phyloP scores from a whole-genome alignment of 2,329 filamentous ascomycete species.

The Knoxdaviesia capensis region DNA sequence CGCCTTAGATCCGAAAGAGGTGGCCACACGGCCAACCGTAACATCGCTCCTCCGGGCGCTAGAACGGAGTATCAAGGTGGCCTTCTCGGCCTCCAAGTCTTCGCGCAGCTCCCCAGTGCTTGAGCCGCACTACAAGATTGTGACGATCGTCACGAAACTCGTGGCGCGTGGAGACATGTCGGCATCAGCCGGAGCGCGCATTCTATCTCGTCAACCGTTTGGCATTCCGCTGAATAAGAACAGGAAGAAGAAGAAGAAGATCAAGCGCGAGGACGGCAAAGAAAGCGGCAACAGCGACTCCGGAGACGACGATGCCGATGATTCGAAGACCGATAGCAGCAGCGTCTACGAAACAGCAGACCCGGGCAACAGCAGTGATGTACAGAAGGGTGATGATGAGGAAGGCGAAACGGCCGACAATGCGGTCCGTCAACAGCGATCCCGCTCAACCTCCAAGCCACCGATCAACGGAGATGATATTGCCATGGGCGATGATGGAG shows the following conservation, averaged over 20 bases:
- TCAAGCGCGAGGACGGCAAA: no score
- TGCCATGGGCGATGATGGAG: conserved; percentile 12
- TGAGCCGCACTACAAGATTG: conserved; percentile 83
- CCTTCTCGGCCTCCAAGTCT: conserved; percentile 30
- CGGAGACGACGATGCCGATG: conserved; percentile 24
- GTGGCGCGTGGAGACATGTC: conserved; percentile 33
- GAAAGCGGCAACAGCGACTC: not conserved
- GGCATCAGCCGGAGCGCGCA: conserved; percentile 25
- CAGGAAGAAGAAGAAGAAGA: no score
- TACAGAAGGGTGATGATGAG: not conserved
- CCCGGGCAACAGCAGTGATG: not conserved
- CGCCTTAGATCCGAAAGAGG: conserved; percentile 16
- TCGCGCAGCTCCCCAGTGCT: conserved; percentile 55
- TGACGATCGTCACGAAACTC: conserved; percentile 65
- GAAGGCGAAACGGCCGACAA: conserved; percentile 1
- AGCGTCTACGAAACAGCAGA: not conserved
- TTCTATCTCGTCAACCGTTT: conserved; percentile 36
- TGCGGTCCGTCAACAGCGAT: no score
- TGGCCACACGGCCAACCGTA: conserved; percentile 14
- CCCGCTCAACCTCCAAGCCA: no score
- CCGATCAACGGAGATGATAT: no score
- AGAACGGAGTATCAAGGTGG: conserved; percentile 29
- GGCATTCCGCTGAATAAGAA: conserved; percentile 12
- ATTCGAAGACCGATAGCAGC: conserved; percentile 6
- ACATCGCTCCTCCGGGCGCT: conserved; percentile 25